Evolutionary conservation across 1,284 basidiomycete species (phyloP), one percentile per base, ranked within the genome.

Genomic region (Inonotus hispidus): DNA sequence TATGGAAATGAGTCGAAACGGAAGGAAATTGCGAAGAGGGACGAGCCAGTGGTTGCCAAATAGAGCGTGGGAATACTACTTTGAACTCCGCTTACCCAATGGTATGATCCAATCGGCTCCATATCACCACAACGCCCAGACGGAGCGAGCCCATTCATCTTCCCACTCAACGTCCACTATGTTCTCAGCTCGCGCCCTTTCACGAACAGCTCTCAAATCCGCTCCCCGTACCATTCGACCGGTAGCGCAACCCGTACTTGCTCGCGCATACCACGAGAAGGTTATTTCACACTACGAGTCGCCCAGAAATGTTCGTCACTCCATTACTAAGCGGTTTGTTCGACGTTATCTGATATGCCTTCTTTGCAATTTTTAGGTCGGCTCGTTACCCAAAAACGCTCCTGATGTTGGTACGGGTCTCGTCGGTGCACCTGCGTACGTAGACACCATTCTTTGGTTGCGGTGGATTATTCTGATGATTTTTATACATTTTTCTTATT

Each of bases 371-470:
- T 50, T 67, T 14, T 70, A 97, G 93, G 95, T 98, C 56, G 96
- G 96, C 63, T 97, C 94, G 57, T 84, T 99, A 69, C 89, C 92
- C 70, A 98, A 98, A 79, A 84, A 82, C 67, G 95, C 98, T 72
- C 68, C 81, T 41, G 87, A 97, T 74, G 95, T 99, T 62, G 97
- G 97, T 43, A 98, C 96, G 63, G 97, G 97, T 53, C 90, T 99
- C 58, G 97, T 99, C 55, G 97, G 97, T 61, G 97, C 97, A 60
- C 96, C 96, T 73, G 95, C 93, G 81, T 97, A 82, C 71, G 94
- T 88, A n/a, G 55, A 49, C 60, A 45, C 32, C 32, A 8, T 32
- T 32, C 4, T 32, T 8, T 32, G 3, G 32, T 3, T 32, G 32
- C 32, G 8, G 32, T 32, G 32, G 32, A 32, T 32, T 32, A 32